Evolutionary conservation across 371 early-diverging fungal genomes (phyloP), one percentile per base, ranked within the genome.

Genomic region (Polyrhizophydium stewartii): DNA sequence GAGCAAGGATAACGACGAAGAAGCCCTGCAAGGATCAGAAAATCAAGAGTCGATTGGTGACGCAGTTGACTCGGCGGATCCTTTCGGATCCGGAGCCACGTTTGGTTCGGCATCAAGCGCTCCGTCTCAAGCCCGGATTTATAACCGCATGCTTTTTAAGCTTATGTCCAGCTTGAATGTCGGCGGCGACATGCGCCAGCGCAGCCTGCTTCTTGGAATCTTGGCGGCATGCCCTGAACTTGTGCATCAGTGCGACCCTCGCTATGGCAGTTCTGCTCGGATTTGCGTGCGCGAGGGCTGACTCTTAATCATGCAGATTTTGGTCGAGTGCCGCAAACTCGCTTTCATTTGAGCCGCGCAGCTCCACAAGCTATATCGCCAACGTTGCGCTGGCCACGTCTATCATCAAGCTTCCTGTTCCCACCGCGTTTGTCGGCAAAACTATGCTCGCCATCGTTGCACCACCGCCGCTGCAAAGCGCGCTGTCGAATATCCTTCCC

Each of bases 321-420:
- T 90, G 87, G 88, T 68, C 58, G 6, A 57, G 62, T 16, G 27
- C 76, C 53, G 70, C 64, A 19, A 69, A 73, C 13, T 65, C 75
- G 16, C 52, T 88, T 37, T 85, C 88, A 31, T 78, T 90, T 68
- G 92, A 93, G n/a, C 92, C 92, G 1, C 85, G 91, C 28, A 73
- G 87, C 24, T 87, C 87, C 0, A 71, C 81, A 5, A 81, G 84
- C 65, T 94, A 90, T 89, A 61, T 92, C 19, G 82, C 87, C 30
- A 92, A 87, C 62, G 83, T 90, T 71, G 83, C 89, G 0, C 65
- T 92, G 6, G 75, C 87, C 9, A 86, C 87, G 58, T 84, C 84
- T 47, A 72, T 89, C 31, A 78, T 92, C 31, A 69, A 76, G 27
- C 70, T 91, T n/a, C 85, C 90, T 1, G 76, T 89, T 0, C 92